Evolutionary conservation across 129 eudicot species (phyloP).

Genomic region (Gnaphalium uliginosum): DNA sequence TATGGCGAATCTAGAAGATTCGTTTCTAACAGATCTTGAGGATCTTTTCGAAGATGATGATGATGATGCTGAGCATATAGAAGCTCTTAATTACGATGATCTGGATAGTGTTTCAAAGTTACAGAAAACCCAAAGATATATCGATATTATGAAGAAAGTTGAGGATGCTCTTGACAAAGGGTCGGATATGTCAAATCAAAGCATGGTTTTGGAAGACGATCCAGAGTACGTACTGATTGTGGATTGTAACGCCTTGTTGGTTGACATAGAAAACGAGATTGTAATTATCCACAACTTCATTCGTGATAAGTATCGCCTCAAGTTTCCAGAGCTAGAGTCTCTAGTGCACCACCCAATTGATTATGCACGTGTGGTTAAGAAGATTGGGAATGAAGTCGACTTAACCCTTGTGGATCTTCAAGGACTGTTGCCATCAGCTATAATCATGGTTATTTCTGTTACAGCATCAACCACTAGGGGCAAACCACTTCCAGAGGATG

Average conservation of each 20-base stretch:
- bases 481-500: conserved; percentile 51
- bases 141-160: conserved; percentile 72
- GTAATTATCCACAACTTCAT: conserved; percentile 78
- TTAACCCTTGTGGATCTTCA: background rate
- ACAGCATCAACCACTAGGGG: too few relatives aligned
- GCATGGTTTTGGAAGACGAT: conserved; percentile 70
- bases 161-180: conserved; percentile 77
- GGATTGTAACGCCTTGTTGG: conserved; percentile 75
- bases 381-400: conserved; percentile 82
- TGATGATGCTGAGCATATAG: conserved; percentile 59
- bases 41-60: too few relatives aligned
- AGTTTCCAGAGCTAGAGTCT: conserved; percentile 92
- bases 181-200: conserved; percentile 48
- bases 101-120: conserved; percentile 76
- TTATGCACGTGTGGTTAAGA: conserved; percentile 91
- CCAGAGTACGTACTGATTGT: conserved; percentile 79
- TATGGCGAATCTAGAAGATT: too few relatives aligned
- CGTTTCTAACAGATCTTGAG: too few relatives aligned
- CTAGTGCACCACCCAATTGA: conserved; percentile 94
- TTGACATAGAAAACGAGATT: conserved; percentile 79
- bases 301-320: conserved; percentile 82
- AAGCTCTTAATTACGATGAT: conserved; percentile 80
- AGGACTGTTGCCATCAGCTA: conserved; percentile 66
- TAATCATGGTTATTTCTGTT: conserved; percentile 28
- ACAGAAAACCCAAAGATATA: conserved; percentile 71